Percentiles rank a stretch among this genome's conserved stretches.
These are phyloP conservation scores for Fusarium nematophilum DNA, from an alignment of 2,329 filamentous ascomycete genomes.

Conservation along the genomic window DNA sequence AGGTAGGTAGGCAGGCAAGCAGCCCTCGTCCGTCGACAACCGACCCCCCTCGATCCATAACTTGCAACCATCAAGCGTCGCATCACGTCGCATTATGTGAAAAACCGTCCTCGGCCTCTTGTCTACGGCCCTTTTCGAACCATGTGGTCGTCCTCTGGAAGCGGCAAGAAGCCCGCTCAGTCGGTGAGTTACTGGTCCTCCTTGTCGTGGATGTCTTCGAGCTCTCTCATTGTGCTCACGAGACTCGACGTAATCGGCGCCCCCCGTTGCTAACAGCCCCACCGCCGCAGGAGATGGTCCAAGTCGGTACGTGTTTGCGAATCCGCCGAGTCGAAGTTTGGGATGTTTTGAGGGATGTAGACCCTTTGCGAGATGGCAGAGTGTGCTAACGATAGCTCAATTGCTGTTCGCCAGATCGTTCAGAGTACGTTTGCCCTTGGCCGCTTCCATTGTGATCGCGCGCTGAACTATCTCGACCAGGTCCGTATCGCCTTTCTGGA, in stretches of 20 bases:
- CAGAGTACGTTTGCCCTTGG: slow-evolving; percentile 64
- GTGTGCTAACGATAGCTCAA: slow-evolving; percentile 43
- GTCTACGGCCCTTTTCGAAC: slow-evolving; percentile 46
- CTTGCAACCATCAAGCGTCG: slow-evolving; percentile 40
- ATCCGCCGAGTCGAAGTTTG: slow-evolving; percentile 16
- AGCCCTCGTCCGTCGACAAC: slow-evolving; percentile 21
- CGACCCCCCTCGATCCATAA: slow-evolving; percentile 19
- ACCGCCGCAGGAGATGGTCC: slow-evolving; percentile 91
- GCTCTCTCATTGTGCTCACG: slow-evolving; percentile 31
- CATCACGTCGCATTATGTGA: slow-evolving; percentile 47
- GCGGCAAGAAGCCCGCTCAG: slow-evolving; percentile 76
- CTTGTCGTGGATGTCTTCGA: slow-evolving; percentile 3
- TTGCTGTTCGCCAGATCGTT: slow-evolving; percentile 61
- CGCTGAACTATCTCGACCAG: slow-evolving; percentile 59
- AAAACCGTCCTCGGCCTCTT: slow-evolving; percentile 37
- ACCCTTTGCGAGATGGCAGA: slow-evolving; percentile 23
- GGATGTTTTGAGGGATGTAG: slow-evolving; percentile 5
- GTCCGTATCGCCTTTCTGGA: slow-evolving; percentile 91
- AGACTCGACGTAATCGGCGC: slow-evolving; percentile 40
- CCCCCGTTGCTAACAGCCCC: slow-evolving; percentile 51
- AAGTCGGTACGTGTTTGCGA: slow-evolving; percentile 81
- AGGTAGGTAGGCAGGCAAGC: slow-evolving; percentile 6
- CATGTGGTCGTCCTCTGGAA: slow-evolving; percentile 74
- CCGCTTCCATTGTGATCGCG: slow-evolving; percentile 14
- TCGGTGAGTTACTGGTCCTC: slow-evolving; percentile 66